Base-by-base conservation (phyloP, 2,329 filamentous ascomycete species). In the Fusarium sp. region DNA sequence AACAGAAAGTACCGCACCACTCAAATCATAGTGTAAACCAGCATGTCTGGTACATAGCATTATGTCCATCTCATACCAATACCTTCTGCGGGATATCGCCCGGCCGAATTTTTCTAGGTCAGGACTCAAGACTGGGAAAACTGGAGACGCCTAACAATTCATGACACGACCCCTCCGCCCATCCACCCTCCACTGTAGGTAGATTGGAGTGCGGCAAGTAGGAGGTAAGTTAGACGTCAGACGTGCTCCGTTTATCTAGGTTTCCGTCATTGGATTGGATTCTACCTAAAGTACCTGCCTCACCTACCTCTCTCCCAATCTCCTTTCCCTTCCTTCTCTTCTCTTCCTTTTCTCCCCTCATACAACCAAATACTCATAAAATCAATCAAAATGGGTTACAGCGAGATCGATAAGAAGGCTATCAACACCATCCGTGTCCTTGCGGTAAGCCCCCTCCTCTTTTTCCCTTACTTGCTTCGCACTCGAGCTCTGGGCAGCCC, bases 341-440 rank as follows among this genome's bases (percentile, higher is more conserved):
- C 67, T 71, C 70, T 68, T 68, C 64, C 68, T 70, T 70, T 73
- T 50, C 55, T 60, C 46, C 59, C 58, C 52, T 54, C 56, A 67
- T 55, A 74, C 40, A 70, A 70, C 67, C 66, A 71, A 58, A 59
- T 43, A 67, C 60, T 51, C 58, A 70, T 62, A 76, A 76, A 74
- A 75, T 77, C 70, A 79, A 82, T 79, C 81, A 89, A 78, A 82
- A 98, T 98, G 95, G 90, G 90, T 82, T 97, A 92, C 88, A 87
- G 87, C 81, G 92, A 98, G 78, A 82, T 90, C 79, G 96, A 99
- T 82, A 85, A 91, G 87, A 88, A 94, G 83, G 92, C 93, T 79
- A 93, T 99, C 85, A 98, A 98, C 91, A 97, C 95, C 82, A 98
- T 99, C 86, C 93, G 96, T 82, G 84, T 93, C 79, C 89, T 99